Percentiles rank a stretch among this genome's conserved stretches.
These are phyloP conservation scores for Maudiozyma pseudohumilis DNA, from an alignment of 805 yeast species.

Conservation along the genomic window DNA sequence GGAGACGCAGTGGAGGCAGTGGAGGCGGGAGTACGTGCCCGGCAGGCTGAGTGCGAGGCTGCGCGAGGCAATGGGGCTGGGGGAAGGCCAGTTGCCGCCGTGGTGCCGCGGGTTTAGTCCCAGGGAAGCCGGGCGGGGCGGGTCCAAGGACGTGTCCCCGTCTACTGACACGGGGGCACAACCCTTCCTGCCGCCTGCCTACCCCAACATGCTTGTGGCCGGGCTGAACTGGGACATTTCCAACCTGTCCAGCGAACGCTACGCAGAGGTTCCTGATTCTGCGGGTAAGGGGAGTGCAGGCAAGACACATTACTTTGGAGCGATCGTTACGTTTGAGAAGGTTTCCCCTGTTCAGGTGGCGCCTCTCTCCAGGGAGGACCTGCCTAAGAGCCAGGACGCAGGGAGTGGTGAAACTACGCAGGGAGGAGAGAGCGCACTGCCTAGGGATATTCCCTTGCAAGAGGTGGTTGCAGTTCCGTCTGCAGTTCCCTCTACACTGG, in stretches of 20 bases:
- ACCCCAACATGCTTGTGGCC: constrained; percentile 53
- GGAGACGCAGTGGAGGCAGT: constrained; percentile 26
- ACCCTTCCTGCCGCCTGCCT: constrained; percentile 85
- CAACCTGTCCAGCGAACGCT: constrained; percentile 28
- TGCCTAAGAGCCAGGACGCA: too few relatives aligned
- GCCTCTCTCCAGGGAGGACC: too few relatives aligned
- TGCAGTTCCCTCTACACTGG: too few relatives aligned
- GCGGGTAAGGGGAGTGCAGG: constrained; percentile 1
- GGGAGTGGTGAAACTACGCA: too few relatives aligned
- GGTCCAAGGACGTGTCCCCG: too few relatives aligned
- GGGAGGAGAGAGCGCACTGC: too few relatives aligned
- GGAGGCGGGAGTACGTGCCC: constrained; percentile 41
- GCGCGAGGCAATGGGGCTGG: constrained; percentile 60
- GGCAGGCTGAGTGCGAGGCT: constrained; percentile 57
- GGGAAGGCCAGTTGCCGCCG: constrained; percentile 54
- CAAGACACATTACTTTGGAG: constrained; percentile 24
- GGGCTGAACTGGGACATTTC: constrained; percentile 38
- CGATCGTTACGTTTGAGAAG: constrained; percentile 22
- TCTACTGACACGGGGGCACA: too few relatives aligned
- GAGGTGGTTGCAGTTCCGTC: too few relatives aligned
- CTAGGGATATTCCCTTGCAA: too few relatives aligned
- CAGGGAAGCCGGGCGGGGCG: too few relatives aligned
- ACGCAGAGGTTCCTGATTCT: constrained; percentile 19
- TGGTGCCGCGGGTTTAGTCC: constrained; percentile 68
- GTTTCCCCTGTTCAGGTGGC: too few relatives aligned